A percentile compares a stretch with the other conserved stretches of the same genome.
These are phyloP conservation scores for Mucuna pruriens DNA, from an alignment of 306 rosid species.

Conservation along the genomic window DNA sequence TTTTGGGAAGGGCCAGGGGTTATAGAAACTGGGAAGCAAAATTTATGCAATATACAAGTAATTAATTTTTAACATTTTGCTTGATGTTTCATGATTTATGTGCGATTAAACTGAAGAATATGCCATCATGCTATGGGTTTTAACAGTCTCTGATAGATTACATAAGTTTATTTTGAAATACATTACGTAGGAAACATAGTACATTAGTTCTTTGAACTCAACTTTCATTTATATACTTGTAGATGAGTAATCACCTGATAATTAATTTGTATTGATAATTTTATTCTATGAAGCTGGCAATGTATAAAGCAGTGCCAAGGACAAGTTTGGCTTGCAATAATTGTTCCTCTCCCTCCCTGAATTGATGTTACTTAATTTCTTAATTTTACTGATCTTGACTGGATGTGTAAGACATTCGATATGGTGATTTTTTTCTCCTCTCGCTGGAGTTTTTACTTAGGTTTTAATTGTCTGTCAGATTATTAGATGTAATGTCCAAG, in stretches of 20 bases:
- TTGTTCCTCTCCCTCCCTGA: constrained; percentile 5
- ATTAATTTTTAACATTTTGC: constrained; percentile 2
- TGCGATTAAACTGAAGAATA: neutral
- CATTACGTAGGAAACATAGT: neutral
- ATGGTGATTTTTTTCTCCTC: neutral
- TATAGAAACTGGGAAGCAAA: neutral
- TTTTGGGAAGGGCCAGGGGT: constrained; percentile 14
- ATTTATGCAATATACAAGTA: neutral
- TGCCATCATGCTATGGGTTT: constrained; percentile 5
- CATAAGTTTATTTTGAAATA: neutral
- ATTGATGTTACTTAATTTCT: constrained; percentile 21
- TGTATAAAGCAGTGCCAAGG: neutral
- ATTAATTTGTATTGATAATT: constrained; percentile 18
- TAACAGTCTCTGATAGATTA: neutral
- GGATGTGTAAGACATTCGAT: neutral
- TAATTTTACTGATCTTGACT: constrained; percentile 7
- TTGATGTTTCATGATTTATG: constrained; percentile 7
- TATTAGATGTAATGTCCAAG: constrained; percentile 76
- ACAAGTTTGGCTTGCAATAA: constrained; percentile 8
- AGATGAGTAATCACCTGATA: neutral
- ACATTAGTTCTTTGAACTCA: neutral
- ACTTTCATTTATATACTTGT: constrained; percentile 3
- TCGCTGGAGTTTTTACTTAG: constrained; percentile 20
- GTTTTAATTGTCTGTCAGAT: constrained; percentile 54
- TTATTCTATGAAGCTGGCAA: constrained; percentile 3